Conservation (phyloP, 495 filamentous ascomycete species). For the Aspergillus wentii region DNA sequence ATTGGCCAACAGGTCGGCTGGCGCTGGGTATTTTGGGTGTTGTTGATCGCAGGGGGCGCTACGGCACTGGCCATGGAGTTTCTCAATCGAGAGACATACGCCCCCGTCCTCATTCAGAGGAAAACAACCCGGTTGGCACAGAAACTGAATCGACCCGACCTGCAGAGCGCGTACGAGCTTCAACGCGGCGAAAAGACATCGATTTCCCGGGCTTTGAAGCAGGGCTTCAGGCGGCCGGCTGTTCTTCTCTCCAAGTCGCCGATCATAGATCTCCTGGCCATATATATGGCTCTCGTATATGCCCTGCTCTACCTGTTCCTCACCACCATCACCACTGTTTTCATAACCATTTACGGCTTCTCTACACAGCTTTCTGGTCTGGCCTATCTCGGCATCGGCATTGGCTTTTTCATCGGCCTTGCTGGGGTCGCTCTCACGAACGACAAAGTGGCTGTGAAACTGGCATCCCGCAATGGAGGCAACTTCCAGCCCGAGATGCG, state of each 20-base stretch:
- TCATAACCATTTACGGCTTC: constrained; percentile 52
- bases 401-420: constrained; percentile 50
- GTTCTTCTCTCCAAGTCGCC: constrained; percentile 41
- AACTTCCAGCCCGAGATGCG: constrained; percentile 59
- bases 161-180: constrained; percentile 37
- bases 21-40: constrained; percentile 60
- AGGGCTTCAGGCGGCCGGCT: constrained; percentile 42
- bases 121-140: constrained; percentile 38
- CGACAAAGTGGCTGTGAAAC: constrained; percentile 47
- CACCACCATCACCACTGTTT: constrained; percentile 62
- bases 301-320: constrained; percentile 64
- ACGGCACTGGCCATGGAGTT: constrained; percentile 38
- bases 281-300: constrained; percentile 61
- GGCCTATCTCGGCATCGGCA: constrained; percentile 55
- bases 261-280: constrained; percentile 46
- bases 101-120: constrained; percentile 43
- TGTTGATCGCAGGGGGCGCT: constrained; percentile 43
- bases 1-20: constrained; percentile 48
- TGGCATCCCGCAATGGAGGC: constrained; percentile 49
- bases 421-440: constrained; percentile 48
- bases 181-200: constrained; percentile 4
- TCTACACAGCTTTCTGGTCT: constrained; percentile 51
- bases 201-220: constrained; percentile 26
- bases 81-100: constrained; percentile 50
- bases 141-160: constrained; percentile 35